Evolutionary conservation across 805 yeast genomes (phyloP).

Genomic region (Ogataea henricii): DNA sequence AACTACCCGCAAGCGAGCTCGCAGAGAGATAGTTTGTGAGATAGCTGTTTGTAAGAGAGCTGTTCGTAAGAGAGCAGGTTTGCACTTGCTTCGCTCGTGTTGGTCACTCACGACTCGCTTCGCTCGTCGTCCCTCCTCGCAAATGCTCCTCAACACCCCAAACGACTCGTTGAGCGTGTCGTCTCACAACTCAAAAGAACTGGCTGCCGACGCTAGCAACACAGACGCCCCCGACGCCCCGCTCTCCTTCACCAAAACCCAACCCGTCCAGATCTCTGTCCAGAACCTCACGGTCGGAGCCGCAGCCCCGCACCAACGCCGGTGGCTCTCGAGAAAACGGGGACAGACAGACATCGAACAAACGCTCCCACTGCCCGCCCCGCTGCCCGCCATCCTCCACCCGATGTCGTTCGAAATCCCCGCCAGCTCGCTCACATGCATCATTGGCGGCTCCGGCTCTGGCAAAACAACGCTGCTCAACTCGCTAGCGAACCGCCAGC

Average conservation of each 20-base stretch:
- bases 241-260: slow-evolving; percentile 31
- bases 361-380: slow-evolving; percentile 30
- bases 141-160: no score
- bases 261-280: slow-evolving; percentile 28
- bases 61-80: no score
- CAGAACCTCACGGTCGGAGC: slow-evolving; percentile 28
- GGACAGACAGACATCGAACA: slow-evolving; percentile 25
- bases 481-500: slow-evolving; percentile 54
- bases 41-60: no score
- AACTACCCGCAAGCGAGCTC: no score
- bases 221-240: neutral
- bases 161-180: no score
- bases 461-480: slow-evolving; percentile 84
- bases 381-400: slow-evolving; percentile 43
- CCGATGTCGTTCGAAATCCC: slow-evolving; percentile 61
- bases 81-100: no score
- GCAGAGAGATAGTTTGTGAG: no score
- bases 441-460: slow-evolving; percentile 86
- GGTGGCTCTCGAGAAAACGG: neutral
- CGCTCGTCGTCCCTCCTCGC: no score
- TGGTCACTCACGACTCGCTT: no score
- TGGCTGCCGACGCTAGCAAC: neutral
- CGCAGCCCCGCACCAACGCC: neutral
- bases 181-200: neutral
- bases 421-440: slow-evolving; percentile 68